phyloP scores from a whole-genome alignment of 2,329 filamentous ascomycete species.

The Epichloe uncinata region DNA sequence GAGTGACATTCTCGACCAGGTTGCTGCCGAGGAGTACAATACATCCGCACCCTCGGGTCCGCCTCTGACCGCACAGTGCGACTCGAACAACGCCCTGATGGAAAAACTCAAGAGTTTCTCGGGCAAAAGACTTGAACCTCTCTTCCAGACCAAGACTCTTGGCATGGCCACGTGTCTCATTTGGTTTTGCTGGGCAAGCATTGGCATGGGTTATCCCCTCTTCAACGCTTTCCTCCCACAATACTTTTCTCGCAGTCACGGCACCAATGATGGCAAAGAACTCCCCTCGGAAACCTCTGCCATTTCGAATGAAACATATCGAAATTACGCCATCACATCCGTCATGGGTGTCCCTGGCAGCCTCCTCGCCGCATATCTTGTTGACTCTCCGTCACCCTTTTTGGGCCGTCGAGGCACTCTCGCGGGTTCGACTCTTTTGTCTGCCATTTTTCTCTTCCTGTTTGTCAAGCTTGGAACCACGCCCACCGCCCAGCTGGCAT shows the following conservation, averaged over 20 bases:
- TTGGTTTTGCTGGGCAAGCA: conserved; percentile 72
- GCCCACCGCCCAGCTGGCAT: conserved; percentile 45
- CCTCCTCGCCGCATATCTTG: conserved; percentile 59
- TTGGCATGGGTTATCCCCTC: conserved; percentile 76
- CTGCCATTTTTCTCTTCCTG: conserved; percentile 55
- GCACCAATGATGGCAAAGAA: conserved; percentile 12
- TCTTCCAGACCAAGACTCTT: conserved; percentile 44
- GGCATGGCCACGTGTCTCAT: conserved; percentile 41
- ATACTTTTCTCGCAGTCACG: conserved; percentile 52
- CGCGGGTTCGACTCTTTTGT: conserved; percentile 51
- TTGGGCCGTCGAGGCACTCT: conserved; percentile 59
- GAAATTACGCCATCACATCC: conserved; percentile 72
- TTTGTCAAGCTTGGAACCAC: conserved; percentile 48
- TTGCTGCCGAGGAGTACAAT: conserved; percentile 31
- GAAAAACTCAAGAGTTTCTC: conserved; percentile 55
- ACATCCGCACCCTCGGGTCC: conserved; percentile 12
- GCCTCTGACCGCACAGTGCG: conserved; percentile 6
- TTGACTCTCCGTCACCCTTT: conserved; percentile 49
- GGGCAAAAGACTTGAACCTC: conserved; percentile 48
- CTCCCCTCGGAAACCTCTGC: conserved; percentile 19
- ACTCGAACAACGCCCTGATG: conserved; percentile 32
- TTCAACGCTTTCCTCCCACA: conserved; percentile 85
- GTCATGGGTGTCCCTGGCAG: conserved; percentile 66
- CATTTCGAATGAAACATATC: conserved; percentile 46
- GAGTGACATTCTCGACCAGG: conserved; percentile 48